These are phyloP conservation scores for Heliocybe sulcata DNA, from an alignment of 1,284 basidiomycete genomes.

Conservation along the genomic window DNA sequence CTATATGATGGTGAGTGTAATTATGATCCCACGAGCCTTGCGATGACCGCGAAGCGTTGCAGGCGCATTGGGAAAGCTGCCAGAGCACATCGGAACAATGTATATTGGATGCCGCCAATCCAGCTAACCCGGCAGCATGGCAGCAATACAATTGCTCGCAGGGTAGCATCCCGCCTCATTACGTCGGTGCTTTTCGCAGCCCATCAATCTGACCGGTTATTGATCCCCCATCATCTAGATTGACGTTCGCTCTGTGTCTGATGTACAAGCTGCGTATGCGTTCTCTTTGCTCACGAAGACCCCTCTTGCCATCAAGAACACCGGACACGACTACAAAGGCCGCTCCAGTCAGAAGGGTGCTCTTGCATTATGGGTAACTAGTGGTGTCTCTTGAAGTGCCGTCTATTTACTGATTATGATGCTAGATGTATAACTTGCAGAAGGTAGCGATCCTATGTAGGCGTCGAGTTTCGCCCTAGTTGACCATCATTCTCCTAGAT, in stretches of 20 bases:
- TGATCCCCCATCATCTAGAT: slow-evolving; percentile 25
- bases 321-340: slow-evolving; percentile 25
- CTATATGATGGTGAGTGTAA: not conserved
- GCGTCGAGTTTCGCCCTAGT: too few relatives aligned
- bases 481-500: slow-evolving; percentile 1
- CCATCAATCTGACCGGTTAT: not conserved
- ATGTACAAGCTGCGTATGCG: slow-evolving; percentile 32
- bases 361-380: slow-evolving; percentile 10
- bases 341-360: slow-evolving; percentile 12
- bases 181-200: slow-evolving; percentile 17
- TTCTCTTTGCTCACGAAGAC: slow-evolving; percentile 31
- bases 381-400: not conserved
- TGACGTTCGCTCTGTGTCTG: slow-evolving; percentile 28
- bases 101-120: slow-evolving; percentile 22
- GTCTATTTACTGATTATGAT: not conserved
- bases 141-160: slow-evolving; percentile 22
- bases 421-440: slow-evolving; percentile 8
- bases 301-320: slow-evolving; percentile 41
- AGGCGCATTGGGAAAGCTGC: slow-evolving; percentile 28
- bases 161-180: slow-evolving; percentile 33
- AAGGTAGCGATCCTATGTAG: too few relatives aligned
- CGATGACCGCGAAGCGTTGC: not conserved
- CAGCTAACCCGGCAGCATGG: slow-evolving; percentile 18
- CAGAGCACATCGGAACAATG: slow-evolving; percentile 27
- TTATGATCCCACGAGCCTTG: not conserved